These are phyloP conservation scores for Podaxis sp. DNA, from an alignment of 768 basidiomycete species.

Conservation along the genomic window DNA sequence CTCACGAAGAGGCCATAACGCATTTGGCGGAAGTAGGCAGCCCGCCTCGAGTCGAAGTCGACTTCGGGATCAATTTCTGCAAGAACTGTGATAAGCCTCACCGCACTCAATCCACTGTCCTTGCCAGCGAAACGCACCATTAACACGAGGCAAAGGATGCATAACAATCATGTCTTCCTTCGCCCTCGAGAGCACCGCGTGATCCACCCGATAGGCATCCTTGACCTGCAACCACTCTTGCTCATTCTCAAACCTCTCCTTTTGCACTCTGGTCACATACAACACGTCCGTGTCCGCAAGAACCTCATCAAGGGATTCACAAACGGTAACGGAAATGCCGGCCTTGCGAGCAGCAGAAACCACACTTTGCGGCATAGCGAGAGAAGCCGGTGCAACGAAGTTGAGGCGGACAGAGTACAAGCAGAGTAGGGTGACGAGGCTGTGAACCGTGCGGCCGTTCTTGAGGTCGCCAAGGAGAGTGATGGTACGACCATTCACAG, in stretches of 20 bases:
- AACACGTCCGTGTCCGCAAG: constrained; percentile 91
- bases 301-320: constrained; percentile 89
- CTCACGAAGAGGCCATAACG: constrained; percentile 94
- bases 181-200: constrained; percentile 86
- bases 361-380: constrained; percentile 87
- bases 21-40: constrained; percentile 99
- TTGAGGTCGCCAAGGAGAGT: constrained; percentile 94
- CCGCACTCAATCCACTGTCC: neutral
- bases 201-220: constrained; percentile 90
- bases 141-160: constrained; percentile 96
- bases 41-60: constrained; percentile 90
- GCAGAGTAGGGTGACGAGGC: constrained; percentile 86
- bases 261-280: constrained; percentile 95
- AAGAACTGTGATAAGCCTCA: neutral
- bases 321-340: constrained; percentile 72
- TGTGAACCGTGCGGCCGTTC: constrained; percentile 97
- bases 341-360: constrained; percentile 81
- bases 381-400: constrained; percentile 84
- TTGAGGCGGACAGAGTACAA: constrained; percentile 93
- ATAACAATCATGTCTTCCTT: constrained; percentile 99
- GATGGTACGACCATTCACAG: constrained; percentile 93
- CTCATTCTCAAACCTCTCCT: constrained; percentile 82
- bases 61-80: constrained; percentile 98
- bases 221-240: constrained; percentile 88
- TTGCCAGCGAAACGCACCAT: constrained; percentile 45